Percentiles rank a stretch among this genome's conserved stretches.
Conservation (phyloP, 1,284 basidiomycete species). For the Cryptococcus hybrid region DNA sequence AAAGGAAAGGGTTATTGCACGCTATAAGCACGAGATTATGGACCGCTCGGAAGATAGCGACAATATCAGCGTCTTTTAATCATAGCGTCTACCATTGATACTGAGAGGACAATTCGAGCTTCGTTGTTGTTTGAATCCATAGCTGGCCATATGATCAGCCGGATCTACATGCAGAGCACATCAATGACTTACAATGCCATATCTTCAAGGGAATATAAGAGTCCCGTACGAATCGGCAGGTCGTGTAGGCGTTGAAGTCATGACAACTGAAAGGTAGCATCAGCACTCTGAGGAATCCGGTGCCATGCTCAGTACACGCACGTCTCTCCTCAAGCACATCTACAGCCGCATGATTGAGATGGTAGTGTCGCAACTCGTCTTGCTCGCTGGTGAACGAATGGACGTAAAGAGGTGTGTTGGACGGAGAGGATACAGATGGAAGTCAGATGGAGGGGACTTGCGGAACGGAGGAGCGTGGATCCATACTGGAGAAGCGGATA, state of each 20-base stretch:
- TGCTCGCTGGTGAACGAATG: constrained; percentile 44
- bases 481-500: constrained; percentile 17
- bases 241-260: constrained; percentile 40
- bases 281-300: background rate
- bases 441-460: constrained; percentile 43
- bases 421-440: constrained; percentile 45
- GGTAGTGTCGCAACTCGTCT: constrained; percentile 48
- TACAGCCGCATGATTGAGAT: constrained; percentile 47
- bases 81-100: constrained; percentile 48
- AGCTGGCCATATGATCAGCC: constrained; percentile 23
- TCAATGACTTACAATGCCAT: constrained; percentile 45
- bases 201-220: constrained; percentile 52
- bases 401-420: constrained; percentile 47
- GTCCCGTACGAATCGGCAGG: constrained; percentile 47
- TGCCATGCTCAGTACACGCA: constrained; percentile 20
- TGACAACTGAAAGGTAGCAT: constrained; percentile 30
- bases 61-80: constrained; percentile 50
- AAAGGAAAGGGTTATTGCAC: constrained; percentile 34
- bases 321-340: constrained; percentile 50
- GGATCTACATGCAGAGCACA: background rate
- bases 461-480: constrained; percentile 21
- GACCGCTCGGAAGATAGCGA: constrained; percentile 48
- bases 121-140: constrained; percentile 49
- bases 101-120: constrained; percentile 47
- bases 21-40: constrained; percentile 44